Evolutionary conservation across 306 rosid genomes (phyloP).

Genomic region (Abrus precatorius): DNA sequence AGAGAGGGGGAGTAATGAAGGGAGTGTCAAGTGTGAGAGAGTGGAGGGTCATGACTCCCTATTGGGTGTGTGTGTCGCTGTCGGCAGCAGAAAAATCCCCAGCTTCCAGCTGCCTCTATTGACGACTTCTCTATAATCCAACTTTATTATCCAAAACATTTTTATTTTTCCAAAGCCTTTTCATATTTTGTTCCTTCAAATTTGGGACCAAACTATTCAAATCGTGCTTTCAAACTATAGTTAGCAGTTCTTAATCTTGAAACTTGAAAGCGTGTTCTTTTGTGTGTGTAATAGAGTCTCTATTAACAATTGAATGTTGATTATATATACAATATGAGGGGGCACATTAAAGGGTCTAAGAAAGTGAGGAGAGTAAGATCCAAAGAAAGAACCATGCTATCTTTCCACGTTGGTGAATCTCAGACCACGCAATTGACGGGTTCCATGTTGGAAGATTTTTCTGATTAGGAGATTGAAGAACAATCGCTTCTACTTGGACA

Average conservation of each 20-base stretch:
- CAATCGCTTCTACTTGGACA: not conserved
- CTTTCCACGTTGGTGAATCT: conserved; percentile 42
- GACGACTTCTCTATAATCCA: conserved; percentile 9
- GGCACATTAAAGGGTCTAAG: not conserved
- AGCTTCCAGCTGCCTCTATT: conserved; percentile 43
- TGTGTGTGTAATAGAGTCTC: not conserved
- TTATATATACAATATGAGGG: not conserved
- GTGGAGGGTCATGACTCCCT: conserved; percentile 6
- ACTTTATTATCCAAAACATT: not conserved
- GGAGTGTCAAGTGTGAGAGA: not conserved
- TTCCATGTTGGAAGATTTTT: conserved; percentile 15
- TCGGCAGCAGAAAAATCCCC: conserved; percentile 41
- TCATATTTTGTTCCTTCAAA: not conserved
- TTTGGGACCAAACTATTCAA: too few relatives aligned
- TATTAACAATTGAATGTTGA: not conserved
- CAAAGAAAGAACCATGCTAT: conserved; percentile 19
- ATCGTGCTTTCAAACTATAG: too few relatives aligned
- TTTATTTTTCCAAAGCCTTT: not conserved
- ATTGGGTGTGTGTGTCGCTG: conserved; percentile 30
- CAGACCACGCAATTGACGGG: conserved; percentile 34
- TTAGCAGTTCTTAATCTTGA: too few relatives aligned
- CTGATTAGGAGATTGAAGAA: not conserved
- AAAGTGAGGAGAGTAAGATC: not conserved
- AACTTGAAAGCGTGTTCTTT: not conserved
- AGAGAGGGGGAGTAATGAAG: not conserved